phyloP scores from a whole-genome alignment of 495 filamentous ascomycete genomes.

The Talaromyces borbonicus region DNA sequence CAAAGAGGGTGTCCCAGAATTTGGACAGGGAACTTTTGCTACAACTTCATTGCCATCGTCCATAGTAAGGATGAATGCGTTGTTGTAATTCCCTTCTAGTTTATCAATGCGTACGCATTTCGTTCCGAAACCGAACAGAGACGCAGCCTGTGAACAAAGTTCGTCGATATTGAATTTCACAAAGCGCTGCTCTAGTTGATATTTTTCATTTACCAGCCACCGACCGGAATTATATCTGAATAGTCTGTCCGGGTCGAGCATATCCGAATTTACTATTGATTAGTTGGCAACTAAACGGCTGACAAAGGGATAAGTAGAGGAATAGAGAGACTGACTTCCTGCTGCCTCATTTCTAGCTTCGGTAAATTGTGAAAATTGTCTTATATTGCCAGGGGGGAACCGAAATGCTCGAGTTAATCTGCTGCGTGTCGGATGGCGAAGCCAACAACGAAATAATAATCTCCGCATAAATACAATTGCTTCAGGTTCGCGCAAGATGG shows the following conservation, averaged over 20 bases:
- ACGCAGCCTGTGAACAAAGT: conserved; percentile 16
- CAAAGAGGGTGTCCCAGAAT: conserved; percentile 19
- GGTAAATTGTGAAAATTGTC: background rate
- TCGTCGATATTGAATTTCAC: conserved; percentile 22
- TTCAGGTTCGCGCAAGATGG: background rate
- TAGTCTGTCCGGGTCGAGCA: background rate
- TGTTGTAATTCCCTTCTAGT: conserved; percentile 30
- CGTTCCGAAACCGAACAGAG: conserved; percentile 12
- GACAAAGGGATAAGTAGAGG: background rate
- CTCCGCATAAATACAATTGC: background rate
- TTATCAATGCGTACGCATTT: conserved; percentile 18
- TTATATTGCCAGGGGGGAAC: background rate
- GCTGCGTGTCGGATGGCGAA: background rate
- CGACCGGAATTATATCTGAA: conserved; percentile 20
- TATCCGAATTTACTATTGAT: background rate
- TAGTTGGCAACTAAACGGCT: background rate
- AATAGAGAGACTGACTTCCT: background rate
- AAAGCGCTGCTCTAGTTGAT: conserved; percentile 17
- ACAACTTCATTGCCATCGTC: conserved; percentile 26
- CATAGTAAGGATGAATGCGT: conserved; percentile 27
- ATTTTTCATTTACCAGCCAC: conserved; percentile 19
- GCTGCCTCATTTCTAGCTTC: background rate
- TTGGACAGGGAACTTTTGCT: conserved; percentile 28
- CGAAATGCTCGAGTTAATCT: background rate
- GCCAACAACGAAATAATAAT: background rate